Conservation (phyloP, 1,139 yeast species). For the Saccharomyces hybrid region DNA sequence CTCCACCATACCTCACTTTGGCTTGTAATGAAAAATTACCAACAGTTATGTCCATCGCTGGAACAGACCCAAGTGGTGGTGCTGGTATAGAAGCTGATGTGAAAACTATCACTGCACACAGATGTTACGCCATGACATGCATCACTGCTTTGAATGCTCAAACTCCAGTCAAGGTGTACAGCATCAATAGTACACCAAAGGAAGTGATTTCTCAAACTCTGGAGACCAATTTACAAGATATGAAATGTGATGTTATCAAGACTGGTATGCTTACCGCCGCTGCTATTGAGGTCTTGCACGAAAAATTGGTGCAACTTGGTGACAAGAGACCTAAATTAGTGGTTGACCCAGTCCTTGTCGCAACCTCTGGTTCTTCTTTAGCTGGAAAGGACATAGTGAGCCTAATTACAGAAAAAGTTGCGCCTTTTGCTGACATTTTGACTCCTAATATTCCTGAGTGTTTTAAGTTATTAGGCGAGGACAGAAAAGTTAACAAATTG, state of each 20-base stretch:
- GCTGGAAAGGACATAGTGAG: constrained; percentile 41
- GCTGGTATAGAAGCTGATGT: constrained; percentile 94
- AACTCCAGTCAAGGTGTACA: constrained; percentile 56
- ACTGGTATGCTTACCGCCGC: too few relatives aligned
- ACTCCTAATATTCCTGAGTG: constrained; percentile 37
- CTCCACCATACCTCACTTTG: constrained; percentile 28
- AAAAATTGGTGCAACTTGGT: constrained; percentile 34
- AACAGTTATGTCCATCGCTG: constrained; percentile 60
- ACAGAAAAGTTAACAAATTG: constrained; percentile 22
- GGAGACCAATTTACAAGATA: constrained; percentile 53
- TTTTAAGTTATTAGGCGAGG: constrained; percentile 24
- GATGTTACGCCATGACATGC: constrained; percentile 75
- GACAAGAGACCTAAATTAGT: constrained; percentile 38
- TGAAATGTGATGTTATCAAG: constrained; percentile 35
- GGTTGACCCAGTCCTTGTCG: constrained; percentile 78
- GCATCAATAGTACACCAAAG: constrained; percentile 43
- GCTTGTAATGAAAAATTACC: constrained; percentile 21
- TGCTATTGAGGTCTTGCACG: constrained; percentile 11
- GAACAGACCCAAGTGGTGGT: constrained; percentile 89
- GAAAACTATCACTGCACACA: constrained; percentile 72
- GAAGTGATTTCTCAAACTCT: constrained; percentile 42
- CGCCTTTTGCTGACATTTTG: constrained; percentile 50
- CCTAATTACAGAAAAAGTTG: constrained; percentile 39
- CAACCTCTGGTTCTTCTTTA: constrained; percentile 65
- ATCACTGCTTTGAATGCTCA: constrained; percentile 82